Conservation (phyloP, 2,329 filamentous ascomycete species). For the Cladosporium velox region DNA sequence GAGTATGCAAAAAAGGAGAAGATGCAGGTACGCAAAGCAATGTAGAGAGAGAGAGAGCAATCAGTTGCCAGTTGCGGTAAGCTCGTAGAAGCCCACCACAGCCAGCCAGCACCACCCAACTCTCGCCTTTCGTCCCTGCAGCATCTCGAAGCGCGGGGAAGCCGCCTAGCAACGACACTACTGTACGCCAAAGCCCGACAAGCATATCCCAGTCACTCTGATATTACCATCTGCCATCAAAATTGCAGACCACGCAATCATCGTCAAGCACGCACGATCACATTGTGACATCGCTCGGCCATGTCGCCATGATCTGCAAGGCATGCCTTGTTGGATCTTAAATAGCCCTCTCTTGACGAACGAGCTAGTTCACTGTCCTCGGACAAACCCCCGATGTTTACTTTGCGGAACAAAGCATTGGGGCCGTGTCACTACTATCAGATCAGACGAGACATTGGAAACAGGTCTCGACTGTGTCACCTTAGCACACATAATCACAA, state of each 20-base stretch:
- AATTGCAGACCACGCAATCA: not conserved
- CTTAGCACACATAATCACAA: too few species aligned
- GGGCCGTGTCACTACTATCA: not conserved
- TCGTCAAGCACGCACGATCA: not conserved
- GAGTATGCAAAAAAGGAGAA: not conserved
- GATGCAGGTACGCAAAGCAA: not conserved
- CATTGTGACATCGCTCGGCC: not conserved
- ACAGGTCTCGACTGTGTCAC: too few species aligned
- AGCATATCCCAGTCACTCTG: not conserved
- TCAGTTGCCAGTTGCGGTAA: conserved; percentile 9
- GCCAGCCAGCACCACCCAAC: not conserved
- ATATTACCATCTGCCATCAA: not conserved
- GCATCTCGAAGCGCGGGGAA: conserved; percentile 3
- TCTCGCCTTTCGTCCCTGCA: conserved; percentile 7
- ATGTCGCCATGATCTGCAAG: not conserved
- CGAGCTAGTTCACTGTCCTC: not conserved
- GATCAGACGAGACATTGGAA: not conserved
- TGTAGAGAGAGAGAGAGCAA: not conserved
- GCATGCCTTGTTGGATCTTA: not conserved
- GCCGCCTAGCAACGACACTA: conserved; percentile 9
- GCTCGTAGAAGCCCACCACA: not conserved
- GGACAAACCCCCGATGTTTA: not conserved
- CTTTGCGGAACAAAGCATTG: not conserved
- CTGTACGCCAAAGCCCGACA: not conserved
- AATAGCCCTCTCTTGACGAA: not conserved